Evolutionary conservation across 805 yeast genomes (phyloP).

Genomic region (Huiozyma naganishii): DNA sequence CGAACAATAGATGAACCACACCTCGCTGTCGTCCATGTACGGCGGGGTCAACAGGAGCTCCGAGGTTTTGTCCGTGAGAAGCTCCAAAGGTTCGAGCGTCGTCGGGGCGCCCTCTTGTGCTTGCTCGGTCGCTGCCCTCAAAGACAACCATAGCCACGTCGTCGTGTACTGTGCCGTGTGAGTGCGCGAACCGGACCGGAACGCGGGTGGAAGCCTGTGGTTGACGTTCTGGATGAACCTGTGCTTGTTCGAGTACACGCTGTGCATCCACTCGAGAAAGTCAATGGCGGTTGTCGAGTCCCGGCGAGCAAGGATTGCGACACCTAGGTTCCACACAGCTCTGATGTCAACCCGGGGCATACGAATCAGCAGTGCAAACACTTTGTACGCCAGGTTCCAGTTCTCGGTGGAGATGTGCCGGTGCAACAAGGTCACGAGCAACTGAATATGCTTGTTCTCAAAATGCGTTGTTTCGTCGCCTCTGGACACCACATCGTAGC

Average conservation of each 20-base stretch:
- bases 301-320: constrained; percentile 35
- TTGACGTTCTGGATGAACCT: constrained; percentile 17
- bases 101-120: constrained; percentile 1
- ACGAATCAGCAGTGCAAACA: constrained; percentile 40
- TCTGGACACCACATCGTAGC: constrained; percentile 12
- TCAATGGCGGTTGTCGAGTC: constrained; percentile 8
- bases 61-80: constrained; percentile 17
- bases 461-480: constrained; percentile 5
- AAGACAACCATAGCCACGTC: constrained; percentile 22
- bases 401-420: constrained; percentile 35
- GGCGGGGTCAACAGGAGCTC: constrained; percentile 25
- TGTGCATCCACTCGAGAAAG: constrained; percentile 22
- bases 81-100: constrained; percentile 3
- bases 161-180: constrained; percentile 21
- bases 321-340: constrained; percentile 53
- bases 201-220: constrained; percentile 19
- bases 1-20: constrained; percentile 23
- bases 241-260: constrained; percentile 16
- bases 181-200: constrained; percentile 21
- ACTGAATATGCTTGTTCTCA: constrained; percentile 15
- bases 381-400: constrained; percentile 47
- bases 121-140: constrained; percentile 4
- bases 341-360: constrained; percentile 42
- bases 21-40: constrained; percentile 25
- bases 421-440: constrained; percentile 38